These are phyloP conservation scores for Pythium utonaiense DNA, from an alignment of 352 stramenopile genomes.

Conservation along the genomic window DNA sequence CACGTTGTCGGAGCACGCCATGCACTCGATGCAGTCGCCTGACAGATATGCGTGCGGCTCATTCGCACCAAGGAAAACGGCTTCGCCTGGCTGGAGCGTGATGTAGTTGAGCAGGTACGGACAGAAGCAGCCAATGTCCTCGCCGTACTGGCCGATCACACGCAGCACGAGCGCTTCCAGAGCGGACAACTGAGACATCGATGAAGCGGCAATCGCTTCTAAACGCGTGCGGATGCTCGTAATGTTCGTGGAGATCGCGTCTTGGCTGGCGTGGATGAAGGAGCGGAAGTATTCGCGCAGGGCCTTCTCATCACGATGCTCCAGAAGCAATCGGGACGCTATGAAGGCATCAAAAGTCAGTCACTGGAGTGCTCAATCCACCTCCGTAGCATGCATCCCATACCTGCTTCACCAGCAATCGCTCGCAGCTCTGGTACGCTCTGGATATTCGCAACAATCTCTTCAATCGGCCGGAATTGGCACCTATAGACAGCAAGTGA, in stretches of 20 bases:
- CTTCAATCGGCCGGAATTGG: conserved; percentile 92
- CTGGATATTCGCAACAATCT: conserved; percentile 90
- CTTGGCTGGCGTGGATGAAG: conserved; percentile 73
- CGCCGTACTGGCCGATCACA: conserved; percentile 92
- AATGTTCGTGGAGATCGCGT: conserved; percentile 72
- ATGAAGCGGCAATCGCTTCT: conserved; percentile 18
- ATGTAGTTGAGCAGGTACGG: conserved; percentile 99
- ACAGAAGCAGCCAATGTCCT: conserved; percentile 97
- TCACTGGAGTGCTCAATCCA: not conserved
- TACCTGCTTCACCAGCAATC: conserved; percentile 50
- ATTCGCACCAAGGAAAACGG: conserved; percentile 98
- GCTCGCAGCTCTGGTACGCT: conserved; percentile 87
- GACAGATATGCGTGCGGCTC: conserved; percentile 99
- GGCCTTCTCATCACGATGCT: conserved; percentile 32
- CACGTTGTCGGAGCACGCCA: conserved; percentile 99
- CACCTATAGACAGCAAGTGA: conserved; percentile 27
- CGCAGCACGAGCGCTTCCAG: conserved; percentile 88
- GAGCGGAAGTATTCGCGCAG: conserved; percentile 72
- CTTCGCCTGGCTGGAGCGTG: conserved; percentile 92
- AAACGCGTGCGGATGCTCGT: conserved; percentile 77
- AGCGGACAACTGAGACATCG: conserved; percentile 22
- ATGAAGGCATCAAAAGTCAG: not conserved
- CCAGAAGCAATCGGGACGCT: conserved; percentile 39
- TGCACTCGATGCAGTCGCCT: conserved; percentile 96
- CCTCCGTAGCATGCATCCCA: not conserved